Evolutionary conservation across 441 rosid genomes (phyloP).

Genomic region (Adansonia rubrostipa): DNA sequence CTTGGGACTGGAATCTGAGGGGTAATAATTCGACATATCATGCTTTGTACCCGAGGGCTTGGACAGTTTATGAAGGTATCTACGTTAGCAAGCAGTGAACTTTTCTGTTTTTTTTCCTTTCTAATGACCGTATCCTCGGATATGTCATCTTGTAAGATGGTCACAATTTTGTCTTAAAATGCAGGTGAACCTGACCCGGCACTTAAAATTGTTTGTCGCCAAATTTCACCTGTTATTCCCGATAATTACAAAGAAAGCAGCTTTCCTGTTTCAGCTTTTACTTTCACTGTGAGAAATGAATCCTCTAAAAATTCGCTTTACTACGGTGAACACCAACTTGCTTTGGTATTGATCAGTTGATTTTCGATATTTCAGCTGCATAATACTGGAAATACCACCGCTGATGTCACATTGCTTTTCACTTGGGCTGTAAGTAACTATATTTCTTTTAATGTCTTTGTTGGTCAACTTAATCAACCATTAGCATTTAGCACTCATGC

Average conservation of each 20-base stretch:
- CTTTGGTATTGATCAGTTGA: constrained; percentile 34
- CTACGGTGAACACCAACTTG: constrained; percentile 13
- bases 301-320: constrained; percentile 8
- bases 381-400: constrained; percentile 70
- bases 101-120: not conserved
- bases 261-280: constrained; percentile 83
- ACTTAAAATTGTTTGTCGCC: constrained; percentile 83
- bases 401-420: constrained; percentile 80
- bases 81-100: constrained; percentile 16
- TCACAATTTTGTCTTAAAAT: constrained; percentile 26
- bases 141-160: constrained; percentile 4
- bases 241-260: constrained; percentile 94
- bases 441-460: constrained; percentile 3
- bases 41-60: constrained; percentile 94
- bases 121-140: not conserved
- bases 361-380: constrained; percentile 50
- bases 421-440: constrained; percentile 81
- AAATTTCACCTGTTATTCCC: constrained; percentile 93
- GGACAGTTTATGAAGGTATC: constrained; percentile 97
- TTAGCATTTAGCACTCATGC: not conserved
- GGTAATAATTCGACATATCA: constrained; percentile 84
- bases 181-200: constrained; percentile 96
- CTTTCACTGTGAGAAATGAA: constrained; percentile 65
- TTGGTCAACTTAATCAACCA: not conserved
- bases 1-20: constrained; percentile 94